Evolutionary conservation across 2,329 filamentous ascomycete species (phyloP), one percentile per base, ranked within the genome.

Genomic region (Penicillium crustosum): DNA sequence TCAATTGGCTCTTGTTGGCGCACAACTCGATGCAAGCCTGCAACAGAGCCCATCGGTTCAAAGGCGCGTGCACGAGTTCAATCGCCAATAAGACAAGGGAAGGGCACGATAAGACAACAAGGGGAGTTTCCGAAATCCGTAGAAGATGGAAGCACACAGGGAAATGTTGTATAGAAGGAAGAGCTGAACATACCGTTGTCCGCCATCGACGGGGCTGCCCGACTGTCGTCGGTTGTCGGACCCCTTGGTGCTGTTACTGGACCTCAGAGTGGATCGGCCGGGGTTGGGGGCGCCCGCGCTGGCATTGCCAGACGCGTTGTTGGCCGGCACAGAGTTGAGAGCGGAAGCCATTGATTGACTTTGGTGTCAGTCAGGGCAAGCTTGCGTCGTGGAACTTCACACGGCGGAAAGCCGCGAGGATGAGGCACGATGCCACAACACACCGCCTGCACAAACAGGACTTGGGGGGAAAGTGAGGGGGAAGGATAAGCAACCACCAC

Each of bases 191-290:
- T 79, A 85, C 83, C 81, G 82, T 70, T 82, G 79, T 66, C 73
- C 77, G 61, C 74, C 78, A 68, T 85, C 82, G 45, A 80, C 76
- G 60, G 83, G 82, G 70, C 81, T 84, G 57, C 75, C 79, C 64
- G 81, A 76, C 68, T 83, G 82, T 73, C 83, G 83, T 72, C 83
- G 81, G 70, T 77, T 75, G 70, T 84, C 82, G 59, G 80, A 74
- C 59, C 74, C 75, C 73, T 83, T 85, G 60, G 75, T 77, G 64
- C 73, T 75, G 60, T 78, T 72, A 69, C 70, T 79, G 67, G 80
- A 77, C 70, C 83, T 82, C 69, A 82, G 70, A 60, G 81, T 78
- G 62, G 78, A 71, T 60, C 78, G 73, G 60, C 70, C 63, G 57
- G 75, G 59, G 62, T 71, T 75, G 52, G 74, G 75, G 48, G 75